Conservation (phyloP, 257 asterid species). For the Agastache rugosa region DNA sequence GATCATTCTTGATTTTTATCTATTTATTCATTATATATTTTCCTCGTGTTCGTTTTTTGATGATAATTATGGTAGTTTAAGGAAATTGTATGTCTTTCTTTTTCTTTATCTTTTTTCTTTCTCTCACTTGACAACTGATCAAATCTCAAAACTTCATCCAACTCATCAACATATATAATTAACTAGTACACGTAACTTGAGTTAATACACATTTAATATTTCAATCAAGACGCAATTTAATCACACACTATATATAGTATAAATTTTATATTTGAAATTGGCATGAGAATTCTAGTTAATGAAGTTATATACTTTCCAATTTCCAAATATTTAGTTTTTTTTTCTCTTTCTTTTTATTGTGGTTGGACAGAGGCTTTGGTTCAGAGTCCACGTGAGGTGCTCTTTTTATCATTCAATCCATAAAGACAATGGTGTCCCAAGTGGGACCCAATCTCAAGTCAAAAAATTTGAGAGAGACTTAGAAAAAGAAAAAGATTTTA, state of each 20-base stretch:
- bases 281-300: not conserved
- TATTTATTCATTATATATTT: not conserved
- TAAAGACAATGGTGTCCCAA: conserved; percentile 84
- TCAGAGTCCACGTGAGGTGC: conserved; percentile 99
- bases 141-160: not conserved
- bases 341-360: conserved; percentile 42
- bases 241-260: not conserved
- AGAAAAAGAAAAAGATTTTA: conserved; percentile 37
- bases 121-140: conserved; percentile 5
- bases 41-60: not conserved
- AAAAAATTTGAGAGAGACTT: conserved; percentile 45
- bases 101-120: not conserved
- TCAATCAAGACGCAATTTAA: not conserved
- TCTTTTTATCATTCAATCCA: conserved; percentile 96
- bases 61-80: conserved; percentile 11
- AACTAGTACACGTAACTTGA: not conserved
- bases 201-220: not conserved
- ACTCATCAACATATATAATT: no score
- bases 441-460: conserved; percentile 76
- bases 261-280: not conserved
- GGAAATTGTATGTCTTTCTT: not conserved
- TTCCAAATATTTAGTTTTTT: not conserved
- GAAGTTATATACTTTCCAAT: not conserved
- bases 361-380: conserved; percentile 87
- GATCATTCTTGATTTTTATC: conserved; percentile 28